A percentile compares a stretch with the other conserved stretches of the same genome.
These are phyloP conservation scores for Kentomonas sorsogonicus DNA, from an alignment of 208 protist genomes.

Conservation along the genomic window DNA sequence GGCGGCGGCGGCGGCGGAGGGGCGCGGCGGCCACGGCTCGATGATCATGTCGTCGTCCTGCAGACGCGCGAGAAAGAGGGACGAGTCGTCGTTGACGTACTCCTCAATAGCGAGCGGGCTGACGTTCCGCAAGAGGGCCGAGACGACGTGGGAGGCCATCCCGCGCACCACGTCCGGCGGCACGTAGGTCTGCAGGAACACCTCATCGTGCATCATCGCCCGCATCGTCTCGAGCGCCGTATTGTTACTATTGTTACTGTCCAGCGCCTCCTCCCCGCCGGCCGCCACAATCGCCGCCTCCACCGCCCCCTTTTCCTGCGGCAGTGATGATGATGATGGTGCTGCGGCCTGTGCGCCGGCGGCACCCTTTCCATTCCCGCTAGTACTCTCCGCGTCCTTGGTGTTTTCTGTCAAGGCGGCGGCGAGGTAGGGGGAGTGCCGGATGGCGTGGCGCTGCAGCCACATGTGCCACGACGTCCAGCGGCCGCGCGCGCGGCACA, in stretches of 20 bases:
- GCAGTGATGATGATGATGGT: not conserved
- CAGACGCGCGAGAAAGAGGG: constrained; percentile 19
- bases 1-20: not conserved
- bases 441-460: no score
- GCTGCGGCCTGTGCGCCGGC: not conserved
- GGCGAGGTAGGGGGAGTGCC: no score
- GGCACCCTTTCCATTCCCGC: not conserved
- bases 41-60: constrained; percentile 42
- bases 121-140: constrained; percentile 32
- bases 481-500: constrained; percentile 4
- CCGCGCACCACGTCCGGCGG: constrained; percentile 15
- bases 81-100: constrained; percentile 6
- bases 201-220: constrained; percentile 9
- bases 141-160: constrained; percentile 26
- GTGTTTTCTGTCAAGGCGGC: no score
- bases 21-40: constrained; percentile 27
- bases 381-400: not conserved
- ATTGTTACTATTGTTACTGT: not conserved
- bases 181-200: constrained; percentile 18
- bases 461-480: no score
- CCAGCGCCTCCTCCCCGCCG: not conserved
- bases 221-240: not conserved
- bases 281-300: not conserved
- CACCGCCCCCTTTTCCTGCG: not conserved
- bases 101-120: constrained; percentile 28